Evolutionary conservation across 495 filamentous ascomycete species (phyloP), one percentile per base, ranked within the genome.

Genomic region (Lophiostoma macrostomum): DNA sequence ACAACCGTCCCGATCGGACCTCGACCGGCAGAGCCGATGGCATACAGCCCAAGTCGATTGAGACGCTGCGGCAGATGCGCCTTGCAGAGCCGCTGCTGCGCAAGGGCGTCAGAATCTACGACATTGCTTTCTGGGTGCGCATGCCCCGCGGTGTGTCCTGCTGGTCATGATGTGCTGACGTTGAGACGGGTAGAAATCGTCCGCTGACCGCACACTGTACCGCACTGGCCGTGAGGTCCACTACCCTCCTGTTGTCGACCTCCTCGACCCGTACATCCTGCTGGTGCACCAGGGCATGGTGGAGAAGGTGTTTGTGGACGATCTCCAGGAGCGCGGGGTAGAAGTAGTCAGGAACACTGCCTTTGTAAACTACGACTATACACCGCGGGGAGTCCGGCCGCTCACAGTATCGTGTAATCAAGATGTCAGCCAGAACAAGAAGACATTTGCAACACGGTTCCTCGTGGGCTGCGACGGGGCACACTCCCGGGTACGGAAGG

Each of bases 261-360:
- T 86, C 8, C 70, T 81, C 18, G 83, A 89, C 48, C 82, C 83
- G 5, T 89, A 83, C 52, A 84, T 87, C 31, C 70, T 88, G 3
- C 76, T 87, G 0, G 82, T 84, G 8, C 85, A 89, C 58, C 85
- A 89, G 67, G 85, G 84, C 10, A 85, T 87, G 77, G 71, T 88
- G 0, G 85, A 89, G 67, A 74, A 78, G 35, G 53, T 85, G 10
- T 79, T 89, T 61, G 73, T 86, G 35, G 70, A 82, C 12, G 85
- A 89, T 55, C 69, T 88, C 50, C 67, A 69, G 39, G 71, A 74
- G 49, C 72, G 80, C 39, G 81, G 80, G n/a, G 63, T 79, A 14
- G 69, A 73, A 20, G 78, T 86, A 22, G 69, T 71, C 32, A 67
- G 84, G 37, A 80, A 78, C 58, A 78, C 74, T 27, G 69, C 70